These are phyloP conservation scores for grape (Vitis vinifera) DNA, from an alignment of 164 flowering plant genomes.

Conservation along the genomic window ASM3070453v1 NC_081814.1:3724001-3724500, in stretches of 20 bases:
- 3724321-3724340: background rate
- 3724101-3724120: conserved; percentile 18
- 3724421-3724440: background rate
- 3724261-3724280: conserved; percentile 22
- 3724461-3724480: background rate
- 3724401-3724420: background rate
- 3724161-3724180: conserved; percentile 24
- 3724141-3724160: conserved; percentile 19
- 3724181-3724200: conserved; percentile 28
- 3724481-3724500: background rate
- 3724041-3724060: background rate
- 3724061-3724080: conserved; percentile 53
- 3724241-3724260: conserved; percentile 22
- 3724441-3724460: too few relatives aligned
- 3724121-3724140: conserved; percentile 12
- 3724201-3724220: conserved; percentile 25
- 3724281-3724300: background rate
- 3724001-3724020: background rate
- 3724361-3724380: background rate
- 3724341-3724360: background rate
- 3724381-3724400: background rate
- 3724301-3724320: background rate
- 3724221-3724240: conserved; percentile 39
- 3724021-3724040: background rate
- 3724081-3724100: conserved; percentile 54